Conservation (phyloP, 768 basidiomycete species). For the Stropharia rugosoannulata region DNA sequence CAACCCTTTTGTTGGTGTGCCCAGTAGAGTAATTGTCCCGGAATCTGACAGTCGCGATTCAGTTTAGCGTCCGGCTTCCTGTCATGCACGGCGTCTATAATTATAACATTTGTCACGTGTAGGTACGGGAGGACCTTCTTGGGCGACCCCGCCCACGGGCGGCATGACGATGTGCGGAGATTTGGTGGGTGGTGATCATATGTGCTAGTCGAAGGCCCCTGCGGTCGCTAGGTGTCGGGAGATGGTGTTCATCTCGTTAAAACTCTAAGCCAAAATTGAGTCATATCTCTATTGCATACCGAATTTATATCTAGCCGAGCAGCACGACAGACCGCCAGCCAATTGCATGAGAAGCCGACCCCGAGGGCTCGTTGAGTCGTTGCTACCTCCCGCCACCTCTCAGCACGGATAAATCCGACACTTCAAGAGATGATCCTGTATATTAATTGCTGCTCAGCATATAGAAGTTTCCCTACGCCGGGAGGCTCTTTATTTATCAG, state of each 20-base stretch:
- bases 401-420: too few relatives aligned
- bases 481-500: too few relatives aligned
- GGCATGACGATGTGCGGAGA: not conserved
- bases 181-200: not conserved
- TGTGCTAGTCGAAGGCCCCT: not conserved
- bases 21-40: constrained; percentile 12
- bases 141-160: too few relatives aligned
- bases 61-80: constrained; percentile 13
- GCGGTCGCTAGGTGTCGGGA: constrained; percentile 6
- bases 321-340: not conserved
- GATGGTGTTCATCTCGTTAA: not conserved
- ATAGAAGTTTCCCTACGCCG: too few relatives aligned
- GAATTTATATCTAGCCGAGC: constrained; percentile 1
- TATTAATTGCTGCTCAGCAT: too few relatives aligned
- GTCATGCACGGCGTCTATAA: not conserved
- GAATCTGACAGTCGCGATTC: constrained; percentile 20
- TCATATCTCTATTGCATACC: not conserved
- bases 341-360: too few relatives aligned
- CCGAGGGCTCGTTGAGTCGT: too few relatives aligned
- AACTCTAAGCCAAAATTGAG: not conserved
- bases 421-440: too few relatives aligned
- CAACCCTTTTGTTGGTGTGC: constrained; percentile 19
- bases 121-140: not conserved
- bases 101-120: not conserved
- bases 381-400: too few relatives aligned